These are phyloP conservation scores for Phialophora tarda DNA, from an alignment of 2,329 filamentous ascomycete genomes.

Conservation along the genomic window DNA sequence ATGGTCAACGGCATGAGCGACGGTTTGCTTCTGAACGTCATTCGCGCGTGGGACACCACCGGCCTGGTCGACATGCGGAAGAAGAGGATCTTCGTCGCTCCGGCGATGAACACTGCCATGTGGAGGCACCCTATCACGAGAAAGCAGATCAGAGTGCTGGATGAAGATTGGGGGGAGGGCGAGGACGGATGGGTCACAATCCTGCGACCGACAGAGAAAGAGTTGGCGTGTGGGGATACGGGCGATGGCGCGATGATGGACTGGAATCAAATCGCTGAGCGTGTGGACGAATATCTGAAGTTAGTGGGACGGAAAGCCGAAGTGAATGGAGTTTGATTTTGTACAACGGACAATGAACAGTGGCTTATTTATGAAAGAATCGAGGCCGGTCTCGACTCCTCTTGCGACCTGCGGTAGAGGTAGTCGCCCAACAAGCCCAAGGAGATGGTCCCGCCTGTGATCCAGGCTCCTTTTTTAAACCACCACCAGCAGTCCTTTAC, in stretches of 20 bases:
- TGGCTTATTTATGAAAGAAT: conserved; percentile 16
- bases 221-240: conserved; percentile 81
- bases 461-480: conserved; percentile 67
- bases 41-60: conserved; percentile 87
- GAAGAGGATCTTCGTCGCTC: conserved; percentile 75
- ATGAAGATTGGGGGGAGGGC: conserved; percentile 72
- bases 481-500: conserved; percentile 68
- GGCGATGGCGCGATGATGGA: conserved; percentile 83
- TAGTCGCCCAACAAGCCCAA: conserved; percentile 64
- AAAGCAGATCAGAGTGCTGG: conserved; percentile 71
- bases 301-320: conserved; percentile 10
- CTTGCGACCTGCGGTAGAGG: conserved; percentile 37
- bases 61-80: conserved; percentile 62
- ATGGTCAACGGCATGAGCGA: conserved; percentile 78
- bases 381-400: conserved; percentile 25
- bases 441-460: conserved; percentile 65
- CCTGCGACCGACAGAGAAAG: conserved; percentile 73
- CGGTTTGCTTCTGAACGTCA: conserved; percentile 72
- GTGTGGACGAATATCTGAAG: conserved; percentile 29
- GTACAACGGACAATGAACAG: neutral
- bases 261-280: conserved; percentile 73
- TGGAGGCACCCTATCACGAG: conserved; percentile 82
- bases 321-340: conserved; percentile 28
- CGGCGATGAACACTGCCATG: conserved; percentile 90
- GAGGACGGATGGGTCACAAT: conserved; percentile 70